Conservation (phyloP, 129 eudicot species). For the Cynara cardunculus region DNA sequence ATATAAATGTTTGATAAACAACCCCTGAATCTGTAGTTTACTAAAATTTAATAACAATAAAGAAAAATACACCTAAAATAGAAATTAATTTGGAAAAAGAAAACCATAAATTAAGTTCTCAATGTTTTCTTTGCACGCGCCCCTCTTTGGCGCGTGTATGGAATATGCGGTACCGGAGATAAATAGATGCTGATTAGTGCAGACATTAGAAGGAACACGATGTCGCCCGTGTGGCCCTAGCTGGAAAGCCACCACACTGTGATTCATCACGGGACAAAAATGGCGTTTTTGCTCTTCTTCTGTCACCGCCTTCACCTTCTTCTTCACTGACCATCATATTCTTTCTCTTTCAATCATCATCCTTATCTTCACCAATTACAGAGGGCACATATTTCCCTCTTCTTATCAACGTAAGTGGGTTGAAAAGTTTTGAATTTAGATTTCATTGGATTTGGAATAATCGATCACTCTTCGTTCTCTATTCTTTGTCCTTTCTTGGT, state of each 20-base stretch:
- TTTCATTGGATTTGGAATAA: not conserved
- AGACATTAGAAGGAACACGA: not conserved
- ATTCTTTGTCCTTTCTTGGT: not conserved
- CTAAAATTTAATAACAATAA: too few relatives aligned
- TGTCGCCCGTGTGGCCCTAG: constrained; percentile 19
- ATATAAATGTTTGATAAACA: not conserved
- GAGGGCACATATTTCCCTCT: not conserved
- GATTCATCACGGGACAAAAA: not conserved
- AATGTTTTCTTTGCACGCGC: not conserved
- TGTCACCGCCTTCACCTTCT: not conserved
- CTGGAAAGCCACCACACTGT: not conserved
- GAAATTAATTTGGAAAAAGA: not conserved
- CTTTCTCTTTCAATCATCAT: constrained; percentile 1
- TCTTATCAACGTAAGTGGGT: constrained; percentile 13
- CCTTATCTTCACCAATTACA: constrained; percentile 4
- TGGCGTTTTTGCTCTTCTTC: constrained; percentile 13
- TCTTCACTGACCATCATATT: not conserved
- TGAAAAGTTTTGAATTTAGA: not conserved
- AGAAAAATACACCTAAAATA: too few relatives aligned
- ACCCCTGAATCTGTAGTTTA: too few relatives aligned
- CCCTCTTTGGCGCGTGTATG: not conserved
- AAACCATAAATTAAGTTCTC: not conserved
- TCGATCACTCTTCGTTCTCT: not conserved
- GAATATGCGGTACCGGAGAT: constrained; percentile 17
- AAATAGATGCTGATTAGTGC: constrained; percentile 15